These are phyloP conservation scores for Discostella stelligeroides DNA, from an alignment of 108 stramenopile genomes.

Conservation along the genomic window DNA sequence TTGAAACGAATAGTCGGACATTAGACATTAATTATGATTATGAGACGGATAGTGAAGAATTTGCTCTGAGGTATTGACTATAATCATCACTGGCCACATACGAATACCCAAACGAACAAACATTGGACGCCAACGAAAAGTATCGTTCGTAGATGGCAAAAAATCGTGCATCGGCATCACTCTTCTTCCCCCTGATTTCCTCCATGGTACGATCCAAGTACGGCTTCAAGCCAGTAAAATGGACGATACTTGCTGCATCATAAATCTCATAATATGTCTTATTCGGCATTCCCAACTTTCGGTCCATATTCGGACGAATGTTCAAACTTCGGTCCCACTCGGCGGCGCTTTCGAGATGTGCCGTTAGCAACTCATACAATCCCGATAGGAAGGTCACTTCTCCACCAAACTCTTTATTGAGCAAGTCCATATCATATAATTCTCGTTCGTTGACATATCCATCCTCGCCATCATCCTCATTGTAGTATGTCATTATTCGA, in stretches of 20 bases:
- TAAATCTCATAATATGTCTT: constrained; percentile 1
- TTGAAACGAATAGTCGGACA: no score
- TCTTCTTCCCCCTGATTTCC: neutral
- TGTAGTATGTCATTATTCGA: neutral
- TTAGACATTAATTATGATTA: no score
- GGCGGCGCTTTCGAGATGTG: neutral
- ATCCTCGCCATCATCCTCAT: constrained; percentile 5
- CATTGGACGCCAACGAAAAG: neutral
- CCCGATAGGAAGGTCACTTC: neutral
- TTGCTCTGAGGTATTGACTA: neutral
- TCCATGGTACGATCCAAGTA: neutral
- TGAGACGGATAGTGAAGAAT: no score
- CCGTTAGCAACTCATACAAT: constrained; percentile 2
- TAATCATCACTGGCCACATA: constrained; percentile 2
- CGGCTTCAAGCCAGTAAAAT: constrained; percentile 5
- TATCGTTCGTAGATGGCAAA: constrained; percentile 2
- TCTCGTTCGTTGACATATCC: neutral
- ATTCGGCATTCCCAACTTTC: constrained; percentile 4
- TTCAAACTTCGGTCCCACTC: neutral
- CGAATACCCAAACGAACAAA: neutral
- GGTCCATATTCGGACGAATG: neutral
- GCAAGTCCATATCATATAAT: neutral
- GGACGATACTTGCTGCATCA: neutral
- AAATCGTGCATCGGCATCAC: neutral
- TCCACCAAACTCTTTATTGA: neutral